Evolutionary conservation across 192 early-diverging fungal species (phyloP).

Genomic region (Mortierella alpina): DNA sequence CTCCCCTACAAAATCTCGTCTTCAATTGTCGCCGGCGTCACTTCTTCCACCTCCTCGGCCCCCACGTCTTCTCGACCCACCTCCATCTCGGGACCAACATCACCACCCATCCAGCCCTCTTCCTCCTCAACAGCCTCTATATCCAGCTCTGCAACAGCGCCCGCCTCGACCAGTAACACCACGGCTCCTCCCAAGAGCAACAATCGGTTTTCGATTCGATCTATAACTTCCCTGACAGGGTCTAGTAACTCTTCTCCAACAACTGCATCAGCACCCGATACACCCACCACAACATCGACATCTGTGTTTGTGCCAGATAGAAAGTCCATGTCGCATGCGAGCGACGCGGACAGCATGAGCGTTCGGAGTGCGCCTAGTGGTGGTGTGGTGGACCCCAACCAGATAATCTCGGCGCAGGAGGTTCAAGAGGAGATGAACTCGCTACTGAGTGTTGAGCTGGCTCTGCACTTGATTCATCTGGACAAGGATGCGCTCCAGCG

Average conservation of each 20-base stretch:
- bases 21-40: conserved; percentile 46
- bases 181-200: conserved; percentile 27
- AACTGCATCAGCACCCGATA: conserved; percentile 6
- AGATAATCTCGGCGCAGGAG: conserved; percentile 33
- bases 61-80: conserved; percentile 6
- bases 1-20: conserved; percentile 57
- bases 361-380: conserved; percentile 28
- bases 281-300: conserved; percentile 1
- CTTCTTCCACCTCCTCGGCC: conserved; percentile 23
- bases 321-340: conserved; percentile 35
- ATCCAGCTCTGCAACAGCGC: conserved; percentile 6
- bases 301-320: conserved; percentile 32
- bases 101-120: neutral
- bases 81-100: conserved; percentile 9
- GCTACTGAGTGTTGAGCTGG: conserved; percentile 82
- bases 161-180: conserved; percentile 12
- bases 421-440: conserved; percentile 67
- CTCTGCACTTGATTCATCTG: conserved; percentile 86
- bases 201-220: conserved; percentile 50
- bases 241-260: conserved; percentile 24
- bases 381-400: conserved; percentile 20
- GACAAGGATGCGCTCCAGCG: conserved; percentile 84
- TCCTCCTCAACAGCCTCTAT: conserved; percentile 12
- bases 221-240: conserved; percentile 27
- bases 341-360: conserved; percentile 58